These are phyloP conservation scores for Diospyros kaki DNA, from an alignment of 148 eudicot genomes.

Conservation along the genomic window DNA sequence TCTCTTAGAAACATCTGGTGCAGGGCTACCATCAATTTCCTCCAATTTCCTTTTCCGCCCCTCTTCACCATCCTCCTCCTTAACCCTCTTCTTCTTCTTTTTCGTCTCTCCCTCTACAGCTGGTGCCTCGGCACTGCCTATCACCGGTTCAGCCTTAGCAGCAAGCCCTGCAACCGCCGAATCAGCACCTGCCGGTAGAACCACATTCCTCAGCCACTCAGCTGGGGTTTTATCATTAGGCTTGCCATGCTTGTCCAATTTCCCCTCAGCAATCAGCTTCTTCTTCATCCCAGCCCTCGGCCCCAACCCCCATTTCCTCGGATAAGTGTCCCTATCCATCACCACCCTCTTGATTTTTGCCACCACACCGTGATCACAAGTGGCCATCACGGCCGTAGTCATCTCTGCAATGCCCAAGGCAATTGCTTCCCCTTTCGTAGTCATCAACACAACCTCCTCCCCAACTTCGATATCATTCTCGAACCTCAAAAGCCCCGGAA, in stretches of 20 bases:
- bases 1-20: constrained; percentile 1
- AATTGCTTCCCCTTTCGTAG: constrained; percentile 93
- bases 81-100: constrained; percentile 28
- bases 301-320: constrained; percentile 97
- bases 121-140: constrained; percentile 21
- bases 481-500: constrained; percentile 90
- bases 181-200: constrained; percentile 73
- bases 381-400: constrained; percentile 97
- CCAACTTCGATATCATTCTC: constrained; percentile 94
- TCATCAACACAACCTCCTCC: constrained; percentile 86
- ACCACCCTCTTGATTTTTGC: constrained; percentile 98
- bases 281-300: constrained; percentile 89
- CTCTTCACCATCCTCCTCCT: constrained; percentile 4
- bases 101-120: constrained; percentile 36
- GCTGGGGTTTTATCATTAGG: constrained; percentile 68
- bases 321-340: constrained; percentile 97
- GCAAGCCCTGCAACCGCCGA: constrained; percentile 67
- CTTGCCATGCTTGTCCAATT: constrained; percentile 85
- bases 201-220: constrained; percentile 91
- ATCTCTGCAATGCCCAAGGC: constrained; percentile 94
- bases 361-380: constrained; percentile 96
- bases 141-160: constrained; percentile 44
- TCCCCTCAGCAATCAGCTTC: constrained; percentile 79
- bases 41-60: constrained; percentile 11
- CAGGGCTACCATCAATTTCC: constrained; percentile 14